These are phyloP conservation scores for Ceratobasidium sp. DNA, from an alignment of 1,284 basidiomycete genomes.

Conservation along the genomic window DNA sequence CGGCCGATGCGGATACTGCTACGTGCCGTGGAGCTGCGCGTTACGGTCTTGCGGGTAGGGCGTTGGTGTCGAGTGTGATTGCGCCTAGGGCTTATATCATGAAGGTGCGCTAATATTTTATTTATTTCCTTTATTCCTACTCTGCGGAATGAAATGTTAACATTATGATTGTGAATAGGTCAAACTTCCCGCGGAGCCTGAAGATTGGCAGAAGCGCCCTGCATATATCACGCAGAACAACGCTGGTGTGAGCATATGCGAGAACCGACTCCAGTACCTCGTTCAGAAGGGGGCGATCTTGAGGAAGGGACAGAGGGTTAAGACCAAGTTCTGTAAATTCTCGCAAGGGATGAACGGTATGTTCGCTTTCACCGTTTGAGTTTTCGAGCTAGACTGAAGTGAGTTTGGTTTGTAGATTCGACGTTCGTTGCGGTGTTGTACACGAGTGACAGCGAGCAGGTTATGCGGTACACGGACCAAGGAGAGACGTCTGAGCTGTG, in stretches of 20 bases:
- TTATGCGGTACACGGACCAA: slow-evolving; percentile 86
- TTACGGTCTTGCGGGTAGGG: slow-evolving; percentile 80
- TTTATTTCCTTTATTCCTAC: no score
- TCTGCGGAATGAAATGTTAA: background rate
- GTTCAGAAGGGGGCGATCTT: slow-evolving; percentile 83
- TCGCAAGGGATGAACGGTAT: slow-evolving; percentile 50
- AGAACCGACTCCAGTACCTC: slow-evolving; percentile 85
- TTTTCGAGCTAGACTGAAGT: slow-evolving; percentile 34
- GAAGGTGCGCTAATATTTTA: slow-evolving; percentile 75
- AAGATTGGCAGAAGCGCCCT: slow-evolving; percentile 83
- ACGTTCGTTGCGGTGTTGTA: slow-evolving; percentile 82
- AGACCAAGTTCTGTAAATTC: slow-evolving; percentile 72
- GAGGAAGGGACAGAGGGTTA: slow-evolving; percentile 84
- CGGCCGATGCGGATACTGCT: slow-evolving; percentile 85
- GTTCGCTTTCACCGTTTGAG: slow-evolving; percentile 18
- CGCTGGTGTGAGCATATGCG: slow-evolving; percentile 79
- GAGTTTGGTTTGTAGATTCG: slow-evolving; percentile 70
- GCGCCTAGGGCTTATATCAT: slow-evolving; percentile 84
- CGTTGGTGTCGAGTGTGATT: slow-evolving; percentile 81
- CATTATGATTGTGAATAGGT: slow-evolving; percentile 62
- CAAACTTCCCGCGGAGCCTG: slow-evolving; percentile 83
- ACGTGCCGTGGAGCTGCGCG: slow-evolving; percentile 84
- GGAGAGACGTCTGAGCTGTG: slow-evolving; percentile 81
- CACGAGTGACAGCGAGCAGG: slow-evolving; percentile 76
- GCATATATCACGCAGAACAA: slow-evolving; percentile 83